These are phyloP conservation scores for Yarrowia galli DNA, from an alignment of 1,139 yeast species.

Conservation along the genomic window DNA sequence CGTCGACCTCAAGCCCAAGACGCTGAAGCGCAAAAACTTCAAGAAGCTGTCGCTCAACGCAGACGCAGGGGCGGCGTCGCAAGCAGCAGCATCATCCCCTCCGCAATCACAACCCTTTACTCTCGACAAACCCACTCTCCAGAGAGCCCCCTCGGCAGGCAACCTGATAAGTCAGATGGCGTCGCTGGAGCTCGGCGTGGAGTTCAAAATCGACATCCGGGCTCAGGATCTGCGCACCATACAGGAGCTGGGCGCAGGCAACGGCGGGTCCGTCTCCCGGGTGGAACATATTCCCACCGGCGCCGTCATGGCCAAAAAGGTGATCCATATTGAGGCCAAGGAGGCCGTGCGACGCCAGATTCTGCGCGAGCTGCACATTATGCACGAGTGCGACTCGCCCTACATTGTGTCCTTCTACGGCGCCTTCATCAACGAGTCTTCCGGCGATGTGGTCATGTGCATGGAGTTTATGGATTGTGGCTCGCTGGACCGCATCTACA, in stretches of 20 bases:
- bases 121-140: conserved; percentile 44
- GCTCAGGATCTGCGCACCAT: conserved; percentile 76
- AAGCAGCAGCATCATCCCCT: conserved; percentile 35
- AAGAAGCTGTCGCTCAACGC: conserved; percentile 67
- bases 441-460: conserved; percentile 76
- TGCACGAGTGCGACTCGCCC: conserved; percentile 85
- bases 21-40: conserved; percentile 74
- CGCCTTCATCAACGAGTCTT: conserved; percentile 67
- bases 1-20: conserved; percentile 53
- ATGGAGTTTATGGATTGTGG: conserved; percentile 98
- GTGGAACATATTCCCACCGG: conserved; percentile 89
- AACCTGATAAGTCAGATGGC: conserved; percentile 48
- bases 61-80: conserved; percentile 44
- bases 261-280: conserved; percentile 90
- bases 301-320: conserved; percentile 87
- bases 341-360: conserved; percentile 83
- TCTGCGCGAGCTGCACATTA: conserved; percentile 82
- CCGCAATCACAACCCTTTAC: conserved; percentile 38
- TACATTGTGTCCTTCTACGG: conserved; percentile 91
- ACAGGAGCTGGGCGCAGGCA: conserved; percentile 87
- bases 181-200: conserved; percentile 57
- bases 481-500: conserved; percentile 79
- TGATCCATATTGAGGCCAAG: conserved; percentile 85
- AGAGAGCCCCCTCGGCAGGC: conserved; percentile 40
- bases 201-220: conserved; percentile 60